Percentiles rank a stretch among this genome's conserved stretches.
Evolutionary conservation across 345 rosid species (phyloP).

Genomic region (Durio zibethinus): DNA sequence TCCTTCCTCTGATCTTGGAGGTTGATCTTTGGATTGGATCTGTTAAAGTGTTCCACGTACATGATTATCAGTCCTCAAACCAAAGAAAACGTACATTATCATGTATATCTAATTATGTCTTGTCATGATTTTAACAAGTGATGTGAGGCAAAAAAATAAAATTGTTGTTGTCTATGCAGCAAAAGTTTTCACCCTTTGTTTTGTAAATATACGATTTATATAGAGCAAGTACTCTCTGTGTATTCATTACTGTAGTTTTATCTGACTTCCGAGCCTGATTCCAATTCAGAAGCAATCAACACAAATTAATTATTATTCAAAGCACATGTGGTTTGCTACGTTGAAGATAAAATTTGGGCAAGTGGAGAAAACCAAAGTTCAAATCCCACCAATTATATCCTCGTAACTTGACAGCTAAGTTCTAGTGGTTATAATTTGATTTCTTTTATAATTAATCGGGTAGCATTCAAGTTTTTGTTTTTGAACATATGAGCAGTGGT

Average conservation of each 20-base stretch:
- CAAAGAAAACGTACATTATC: neutral
- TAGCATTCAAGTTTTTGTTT: neutral
- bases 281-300: neutral
- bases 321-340: neutral
- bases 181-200: neutral
- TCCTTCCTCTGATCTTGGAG: conserved; percentile 32
- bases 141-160: no score
- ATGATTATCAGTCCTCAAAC: neutral
- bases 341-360: neutral
- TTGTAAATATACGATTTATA: neutral
- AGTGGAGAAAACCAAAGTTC: neutral
- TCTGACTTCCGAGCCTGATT: no score
- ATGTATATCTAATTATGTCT: neutral
- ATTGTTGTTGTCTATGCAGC: neutral
- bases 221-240: neutral
- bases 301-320: neutral
- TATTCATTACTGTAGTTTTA: neutral
- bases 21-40: conserved; percentile 28
- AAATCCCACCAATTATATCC: neutral
- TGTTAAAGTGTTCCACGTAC: neutral
- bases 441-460: neutral
- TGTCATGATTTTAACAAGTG: neutral
- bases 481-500: neutral
- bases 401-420: neutral
- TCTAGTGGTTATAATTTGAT: neutral